phyloP scores from a whole-genome alignment of 192 early-diverging fungal species.

The Spizellomyces punctatus region DNA sequence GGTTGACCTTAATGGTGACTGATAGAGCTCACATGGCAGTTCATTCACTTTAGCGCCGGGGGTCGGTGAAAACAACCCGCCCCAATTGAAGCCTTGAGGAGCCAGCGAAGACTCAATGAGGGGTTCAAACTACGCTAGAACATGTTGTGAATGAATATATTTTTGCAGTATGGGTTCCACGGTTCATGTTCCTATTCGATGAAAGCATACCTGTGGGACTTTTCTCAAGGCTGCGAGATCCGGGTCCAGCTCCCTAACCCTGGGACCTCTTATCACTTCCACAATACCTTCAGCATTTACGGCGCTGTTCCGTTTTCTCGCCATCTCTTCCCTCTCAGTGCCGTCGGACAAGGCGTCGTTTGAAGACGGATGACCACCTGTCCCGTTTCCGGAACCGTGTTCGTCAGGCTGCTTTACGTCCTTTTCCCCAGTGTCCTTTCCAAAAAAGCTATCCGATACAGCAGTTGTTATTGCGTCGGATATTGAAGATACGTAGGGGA shows the following conservation, averaged over 20 bases:
- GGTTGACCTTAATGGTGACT: too few species aligned
- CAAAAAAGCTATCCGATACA: constrained; percentile 12
- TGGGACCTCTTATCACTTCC: not conserved
- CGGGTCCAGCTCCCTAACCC: not conserved
- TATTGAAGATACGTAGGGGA: constrained; percentile 22
- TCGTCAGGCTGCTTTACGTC: too few species aligned
- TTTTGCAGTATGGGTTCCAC: not conserved
- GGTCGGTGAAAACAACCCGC: constrained; percentile 19
- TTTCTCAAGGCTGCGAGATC: constrained; percentile 23
- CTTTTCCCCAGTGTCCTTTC: too few species aligned
- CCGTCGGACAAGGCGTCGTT: too few species aligned
- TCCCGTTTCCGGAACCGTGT: too few species aligned
- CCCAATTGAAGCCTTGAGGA: constrained; percentile 28
- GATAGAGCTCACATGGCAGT: not conserved
- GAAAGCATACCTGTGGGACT: constrained; percentile 24
- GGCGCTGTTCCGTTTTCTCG: too few species aligned
- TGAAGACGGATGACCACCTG: too few species aligned
- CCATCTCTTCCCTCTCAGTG: too few species aligned
- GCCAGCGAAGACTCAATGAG: constrained; percentile 25
- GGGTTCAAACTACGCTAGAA: constrained; percentile 30
- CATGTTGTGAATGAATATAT: not conserved
- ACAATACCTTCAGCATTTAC: not conserved
- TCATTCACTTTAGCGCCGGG: not conserved
- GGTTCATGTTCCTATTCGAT: not conserved
- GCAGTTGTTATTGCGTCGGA: constrained; percentile 31